phyloP scores from a whole-genome alignment of 2,329 filamentous ascomycete genomes.

The Paecilomyces sp. region DNA sequence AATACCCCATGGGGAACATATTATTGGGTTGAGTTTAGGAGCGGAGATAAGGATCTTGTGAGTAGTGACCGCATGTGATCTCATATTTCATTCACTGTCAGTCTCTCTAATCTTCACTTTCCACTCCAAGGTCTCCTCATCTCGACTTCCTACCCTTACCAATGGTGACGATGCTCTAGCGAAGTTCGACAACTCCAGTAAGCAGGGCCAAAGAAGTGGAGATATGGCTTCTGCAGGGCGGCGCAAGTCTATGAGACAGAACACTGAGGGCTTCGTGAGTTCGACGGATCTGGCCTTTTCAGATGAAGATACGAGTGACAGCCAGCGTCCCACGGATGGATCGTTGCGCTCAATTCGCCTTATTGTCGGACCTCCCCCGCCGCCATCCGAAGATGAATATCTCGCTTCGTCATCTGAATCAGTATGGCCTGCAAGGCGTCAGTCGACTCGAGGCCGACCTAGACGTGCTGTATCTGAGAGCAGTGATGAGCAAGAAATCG shows the following conservation, averaged over 20 bases:
- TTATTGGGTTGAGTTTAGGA: slow-evolving; percentile 28
- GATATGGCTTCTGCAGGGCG: neutral
- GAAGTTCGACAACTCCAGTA: slow-evolving; percentile 12
- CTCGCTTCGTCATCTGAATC: slow-evolving; percentile 2
- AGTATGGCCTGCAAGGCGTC: neutral
- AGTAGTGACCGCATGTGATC: slow-evolving; percentile 8
- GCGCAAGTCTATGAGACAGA: neutral
- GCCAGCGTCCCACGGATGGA: neutral
- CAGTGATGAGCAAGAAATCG: slow-evolving; percentile 10
- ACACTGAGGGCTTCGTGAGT: slow-evolving; percentile 6
- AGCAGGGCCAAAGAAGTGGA: neutral
- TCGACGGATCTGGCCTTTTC: slow-evolving; percentile 9
- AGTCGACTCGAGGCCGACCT: slow-evolving; percentile 3
- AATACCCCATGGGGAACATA: slow-evolving; percentile 12
- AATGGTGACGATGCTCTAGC: slow-evolving; percentile 20
- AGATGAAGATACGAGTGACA: slow-evolving; percentile 3
- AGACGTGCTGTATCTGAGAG: slow-evolving; percentile 3
- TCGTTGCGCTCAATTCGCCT: neutral
- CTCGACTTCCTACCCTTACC: slow-evolving; percentile 18
- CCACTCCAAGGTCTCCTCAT: slow-evolving; percentile 18
- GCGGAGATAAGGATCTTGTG: slow-evolving; percentile 29
- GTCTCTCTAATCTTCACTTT: slow-evolving; percentile 1
- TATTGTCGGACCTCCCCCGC: neutral
- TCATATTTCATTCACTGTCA: neutral
- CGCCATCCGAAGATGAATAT: slow-evolving; percentile 7